Conservation (phyloP, 139 green algal species). For the Tetraselmis chui region DNA sequence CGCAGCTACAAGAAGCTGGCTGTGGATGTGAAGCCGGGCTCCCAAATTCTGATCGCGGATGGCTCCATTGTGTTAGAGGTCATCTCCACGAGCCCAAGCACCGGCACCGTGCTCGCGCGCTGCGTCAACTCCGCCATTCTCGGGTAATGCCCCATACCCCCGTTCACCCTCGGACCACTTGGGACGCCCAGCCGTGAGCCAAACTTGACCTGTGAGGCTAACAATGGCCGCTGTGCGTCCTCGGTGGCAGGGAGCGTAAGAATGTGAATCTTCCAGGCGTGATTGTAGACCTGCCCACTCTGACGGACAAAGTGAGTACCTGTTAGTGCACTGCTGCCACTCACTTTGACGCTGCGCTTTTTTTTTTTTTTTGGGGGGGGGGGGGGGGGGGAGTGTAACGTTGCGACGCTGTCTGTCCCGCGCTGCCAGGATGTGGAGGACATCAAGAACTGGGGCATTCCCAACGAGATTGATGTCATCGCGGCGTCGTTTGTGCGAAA, state of each 20-base stretch:
- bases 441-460: conserved; percentile 88
- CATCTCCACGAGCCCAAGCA: conserved; percentile 59
- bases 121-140: conserved; percentile 93
- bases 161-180: neutral
- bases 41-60: conserved; percentile 86
- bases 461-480: conserved; percentile 97
- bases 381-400: too few relatives aligned
- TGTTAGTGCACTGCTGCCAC: too few relatives aligned
- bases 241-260: conserved; percentile 80
- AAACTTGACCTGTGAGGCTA: neutral
- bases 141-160: conserved; percentile 43
- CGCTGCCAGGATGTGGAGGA: conserved; percentile 73
- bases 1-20: conserved; percentile 82
- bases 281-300: conserved; percentile 91
- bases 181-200: too few relatives aligned
- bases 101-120: conserved; percentile 62
- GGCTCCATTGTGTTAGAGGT: conserved; percentile 93
- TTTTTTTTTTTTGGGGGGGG: too few relatives aligned
- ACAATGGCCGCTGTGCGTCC: neutral
- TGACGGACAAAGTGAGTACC: conserved; percentile 91
- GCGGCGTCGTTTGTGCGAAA: conserved; percentile 98
- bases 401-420: too few relatives aligned
- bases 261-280: conserved; percentile 97
- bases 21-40: conserved; percentile 77
- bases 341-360: too few relatives aligned